phyloP scores from a whole-genome alignment of 768 basidiomycete species.

The Astraeus odoratus region DNA sequence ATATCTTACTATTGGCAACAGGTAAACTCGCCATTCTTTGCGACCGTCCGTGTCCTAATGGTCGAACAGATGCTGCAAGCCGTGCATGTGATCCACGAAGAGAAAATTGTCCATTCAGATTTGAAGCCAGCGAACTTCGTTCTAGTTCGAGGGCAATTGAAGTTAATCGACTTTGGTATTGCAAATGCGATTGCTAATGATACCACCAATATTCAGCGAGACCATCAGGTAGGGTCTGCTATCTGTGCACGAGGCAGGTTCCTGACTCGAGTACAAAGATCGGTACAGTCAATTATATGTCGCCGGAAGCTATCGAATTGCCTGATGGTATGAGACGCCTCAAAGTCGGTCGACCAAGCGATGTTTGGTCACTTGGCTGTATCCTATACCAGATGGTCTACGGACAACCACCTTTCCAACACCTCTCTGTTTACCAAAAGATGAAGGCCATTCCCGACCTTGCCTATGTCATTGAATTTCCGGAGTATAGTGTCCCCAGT shows the following conservation, averaged over 20 bases:
- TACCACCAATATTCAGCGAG: conserved; percentile 95
- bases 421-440: conserved; percentile 77
- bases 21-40: conserved; percentile 36
- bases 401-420: conserved; percentile 87
- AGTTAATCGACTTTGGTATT: conserved; percentile 99
- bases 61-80: conserved; percentile 85
- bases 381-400: conserved; percentile 99
- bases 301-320: conserved; percentile 90
- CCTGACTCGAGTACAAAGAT: conserved; percentile 44
- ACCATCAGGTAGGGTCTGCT: conserved; percentile 65
- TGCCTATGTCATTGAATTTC: conserved; percentile 73
- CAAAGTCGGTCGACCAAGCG: conserved; percentile 92
- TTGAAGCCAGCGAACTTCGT: conserved; percentile 99
- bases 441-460: conserved; percentile 91
- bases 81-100: conserved; percentile 96
- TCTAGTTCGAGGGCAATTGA: conserved; percentile 87
- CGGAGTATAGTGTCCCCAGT: conserved; percentile 52
- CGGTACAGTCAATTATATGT: conserved; percentile 98
- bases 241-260: not conserved
- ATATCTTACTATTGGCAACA: conserved; percentile 97
- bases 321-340: conserved; percentile 82
- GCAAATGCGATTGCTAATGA: conserved; percentile 98
- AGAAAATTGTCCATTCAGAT: conserved; percentile 98
- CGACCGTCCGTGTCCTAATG: not conserved
- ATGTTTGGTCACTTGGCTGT: conserved; percentile 97